Evolutionary conservation across 2,329 filamentous ascomycete genomes (phyloP).

Genomic region (Myriangium duriaei): DNA sequence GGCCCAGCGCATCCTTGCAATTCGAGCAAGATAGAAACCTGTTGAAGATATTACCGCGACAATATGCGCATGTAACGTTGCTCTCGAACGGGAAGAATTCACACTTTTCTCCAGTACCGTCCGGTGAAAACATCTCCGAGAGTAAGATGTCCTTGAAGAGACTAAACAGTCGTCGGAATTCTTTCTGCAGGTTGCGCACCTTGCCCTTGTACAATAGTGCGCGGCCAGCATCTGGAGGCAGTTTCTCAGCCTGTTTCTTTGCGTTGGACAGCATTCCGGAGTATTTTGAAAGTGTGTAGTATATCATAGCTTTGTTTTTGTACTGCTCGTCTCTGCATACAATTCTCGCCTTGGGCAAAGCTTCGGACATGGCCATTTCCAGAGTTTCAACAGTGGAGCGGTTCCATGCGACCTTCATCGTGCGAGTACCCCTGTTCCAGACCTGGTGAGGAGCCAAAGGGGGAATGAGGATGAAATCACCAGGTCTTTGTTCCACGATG

Average conservation of each 20-base stretch:
- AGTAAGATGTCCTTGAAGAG: constrained; percentile 70
- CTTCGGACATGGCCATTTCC: constrained; percentile 72
- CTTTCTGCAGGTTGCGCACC: constrained; percentile 59
- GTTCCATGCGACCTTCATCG: constrained; percentile 98
- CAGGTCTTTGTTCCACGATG: constrained; percentile 76
- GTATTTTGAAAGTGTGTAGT: constrained; percentile 76
- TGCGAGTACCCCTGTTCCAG: constrained; percentile 92
- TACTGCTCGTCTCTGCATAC: constrained; percentile 97
- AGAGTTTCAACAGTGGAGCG: constrained; percentile 85
- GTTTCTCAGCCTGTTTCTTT: constrained; percentile 33
- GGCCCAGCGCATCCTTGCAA: constrained; percentile 56
- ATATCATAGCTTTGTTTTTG: constrained; percentile 94
- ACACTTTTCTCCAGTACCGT: constrained; percentile 49
- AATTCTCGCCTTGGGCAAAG: constrained; percentile 73
- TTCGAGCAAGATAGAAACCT: constrained; percentile 84
- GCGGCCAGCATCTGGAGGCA: constrained; percentile 19
- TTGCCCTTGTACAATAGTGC: constrained; percentile 31
- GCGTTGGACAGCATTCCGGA: constrained; percentile 46
- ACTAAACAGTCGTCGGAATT: constrained; percentile 69
- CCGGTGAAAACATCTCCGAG: constrained; percentile 71
- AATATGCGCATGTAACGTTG: constrained; percentile 91
- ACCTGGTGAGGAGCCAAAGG: constrained; percentile 92
- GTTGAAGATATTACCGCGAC: constrained; percentile 93
- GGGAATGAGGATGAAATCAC: constrained; percentile 88
- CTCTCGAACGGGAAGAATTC: constrained; percentile 77